Conservation (phyloP, 192 early-diverging fungal genomes). For the Allomyces javanicus region DNA sequence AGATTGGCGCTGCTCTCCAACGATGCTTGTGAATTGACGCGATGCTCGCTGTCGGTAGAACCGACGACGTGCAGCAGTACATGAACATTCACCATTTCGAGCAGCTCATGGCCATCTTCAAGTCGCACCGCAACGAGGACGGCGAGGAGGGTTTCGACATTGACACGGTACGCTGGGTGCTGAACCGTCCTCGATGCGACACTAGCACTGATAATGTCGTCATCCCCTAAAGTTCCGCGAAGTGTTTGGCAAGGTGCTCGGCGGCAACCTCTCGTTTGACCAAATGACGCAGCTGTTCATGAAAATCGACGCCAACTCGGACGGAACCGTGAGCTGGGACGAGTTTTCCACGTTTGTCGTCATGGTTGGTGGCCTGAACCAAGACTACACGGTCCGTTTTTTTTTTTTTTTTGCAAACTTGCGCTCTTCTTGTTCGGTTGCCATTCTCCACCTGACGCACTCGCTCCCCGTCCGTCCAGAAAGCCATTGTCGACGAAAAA, state of each 20-base stretch:
- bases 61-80: not conserved
- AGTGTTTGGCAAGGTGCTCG: conserved; percentile 38
- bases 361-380: conserved; percentile 27
- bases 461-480: not conserved
- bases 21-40: too few species aligned
- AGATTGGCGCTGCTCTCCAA: too few species aligned
- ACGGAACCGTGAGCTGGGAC: conserved; percentile 42
- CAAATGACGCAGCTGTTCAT: conserved; percentile 52
- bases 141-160: conserved; percentile 34
- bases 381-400: conserved; percentile 8
- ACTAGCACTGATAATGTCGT: not conserved
- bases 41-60: not conserved
- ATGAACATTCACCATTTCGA: conserved; percentile 47
- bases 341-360: conserved; percentile 43
- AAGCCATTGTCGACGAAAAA: conserved; percentile 28
- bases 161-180: conserved; percentile 19
- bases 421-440: too few species aligned
- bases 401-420: too few species aligned
- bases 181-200: not conserved
- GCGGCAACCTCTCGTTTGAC: conserved; percentile 30
- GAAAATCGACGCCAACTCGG: conserved; percentile 49
- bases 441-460: too few species aligned
- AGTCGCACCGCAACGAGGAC: conserved; percentile 33
- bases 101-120: conserved; percentile 31
- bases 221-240: conserved; percentile 29